Evolutionary conservation across 306 rosid species (phyloP).

Genomic region (Cucurbita moschata): DNA sequence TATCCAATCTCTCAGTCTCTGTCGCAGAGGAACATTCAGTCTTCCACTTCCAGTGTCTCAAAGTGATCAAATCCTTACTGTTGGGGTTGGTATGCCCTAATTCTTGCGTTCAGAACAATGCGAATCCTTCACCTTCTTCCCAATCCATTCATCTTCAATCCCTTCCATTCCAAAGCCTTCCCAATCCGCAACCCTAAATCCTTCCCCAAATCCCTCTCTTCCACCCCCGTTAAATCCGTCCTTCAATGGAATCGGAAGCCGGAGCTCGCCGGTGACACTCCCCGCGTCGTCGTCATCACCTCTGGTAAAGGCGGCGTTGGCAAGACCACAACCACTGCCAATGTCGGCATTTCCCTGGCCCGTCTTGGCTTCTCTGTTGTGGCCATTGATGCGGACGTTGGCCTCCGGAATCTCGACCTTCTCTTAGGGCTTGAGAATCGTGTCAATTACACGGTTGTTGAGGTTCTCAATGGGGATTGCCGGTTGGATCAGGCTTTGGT

Average conservation of each 20-base stretch:
- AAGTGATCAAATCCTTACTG: background rate
- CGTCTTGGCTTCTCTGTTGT: constrained; percentile 91
- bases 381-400: constrained; percentile 92
- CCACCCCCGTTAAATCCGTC: constrained; percentile 17
- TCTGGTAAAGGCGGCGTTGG: constrained; percentile 96
- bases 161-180: constrained; percentile 25
- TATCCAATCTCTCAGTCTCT: background rate
- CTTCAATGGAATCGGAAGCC: constrained; percentile 95
- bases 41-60: background rate
- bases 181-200: background rate
- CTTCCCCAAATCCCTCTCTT: constrained; percentile 4
- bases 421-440: constrained; percentile 91
- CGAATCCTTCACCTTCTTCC: constrained; percentile 26
- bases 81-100: background rate
- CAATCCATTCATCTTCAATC: background rate
- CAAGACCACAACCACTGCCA: constrained; percentile 88
- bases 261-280: constrained; percentile 74
- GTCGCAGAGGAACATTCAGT: too few relatives aligned
- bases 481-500: constrained; percentile 89
- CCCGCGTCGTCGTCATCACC: constrained; percentile 81
- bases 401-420: constrained; percentile 96
- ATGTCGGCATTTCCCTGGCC: constrained; percentile 86
- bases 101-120: constrained; percentile 20
- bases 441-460: constrained; percentile 81
- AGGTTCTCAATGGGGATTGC: constrained; percentile 95